Evolutionary conservation across 2,329 filamentous ascomycete genomes (phyloP).

Genomic region (Alternaria triticina): DNA sequence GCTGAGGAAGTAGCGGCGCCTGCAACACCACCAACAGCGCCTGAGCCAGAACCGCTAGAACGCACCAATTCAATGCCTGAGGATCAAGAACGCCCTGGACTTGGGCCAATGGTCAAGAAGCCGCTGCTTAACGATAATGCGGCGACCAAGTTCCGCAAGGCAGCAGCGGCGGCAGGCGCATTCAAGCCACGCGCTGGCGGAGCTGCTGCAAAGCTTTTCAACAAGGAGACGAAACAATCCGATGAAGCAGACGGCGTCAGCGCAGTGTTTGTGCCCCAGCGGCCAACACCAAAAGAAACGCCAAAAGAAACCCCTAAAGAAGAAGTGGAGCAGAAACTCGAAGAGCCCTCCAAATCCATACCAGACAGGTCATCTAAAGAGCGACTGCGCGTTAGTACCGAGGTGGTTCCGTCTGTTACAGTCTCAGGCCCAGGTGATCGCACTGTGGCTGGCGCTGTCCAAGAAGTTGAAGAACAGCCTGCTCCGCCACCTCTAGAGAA

Average conservation of each 20-base stretch:
- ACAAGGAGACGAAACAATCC: conserved; percentile 60
- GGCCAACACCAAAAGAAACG: conserved; percentile 33
- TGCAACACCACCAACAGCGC: conserved; percentile 9
- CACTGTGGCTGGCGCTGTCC: conserved; percentile 17
- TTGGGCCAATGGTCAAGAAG: conserved; percentile 89
- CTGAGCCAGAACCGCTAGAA: conserved; percentile 27
- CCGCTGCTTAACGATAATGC: conserved; percentile 76
- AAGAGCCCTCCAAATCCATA: conserved; percentile 26
- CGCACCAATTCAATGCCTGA: conserved; percentile 53
- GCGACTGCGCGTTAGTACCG: conserved; percentile 37
- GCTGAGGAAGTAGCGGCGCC: conserved; percentile 33
- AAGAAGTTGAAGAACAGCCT: conserved; percentile 32
- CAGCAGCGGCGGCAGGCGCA: conserved; percentile 68
- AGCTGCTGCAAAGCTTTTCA: conserved; percentile 78
- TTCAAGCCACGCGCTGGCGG: conserved; percentile 92
- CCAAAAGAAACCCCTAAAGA: conserved; percentile 30
- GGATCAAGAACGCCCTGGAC: conserved; percentile 70
- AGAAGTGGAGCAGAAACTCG: conserved; percentile 34
- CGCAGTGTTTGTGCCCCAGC: conserved; percentile 78
- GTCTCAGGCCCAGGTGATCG: conserved; percentile 42
- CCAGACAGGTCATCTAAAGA: conserved; percentile 40
- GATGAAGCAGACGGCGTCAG: conserved; percentile 89
- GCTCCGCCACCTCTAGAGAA: conserved; percentile 50
- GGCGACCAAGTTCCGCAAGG: conserved; percentile 79
- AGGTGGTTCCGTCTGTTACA: conserved; percentile 43